phyloP scores from a whole-genome alignment of 441 rosid species.

The Eruca vesicaria region DNA sequence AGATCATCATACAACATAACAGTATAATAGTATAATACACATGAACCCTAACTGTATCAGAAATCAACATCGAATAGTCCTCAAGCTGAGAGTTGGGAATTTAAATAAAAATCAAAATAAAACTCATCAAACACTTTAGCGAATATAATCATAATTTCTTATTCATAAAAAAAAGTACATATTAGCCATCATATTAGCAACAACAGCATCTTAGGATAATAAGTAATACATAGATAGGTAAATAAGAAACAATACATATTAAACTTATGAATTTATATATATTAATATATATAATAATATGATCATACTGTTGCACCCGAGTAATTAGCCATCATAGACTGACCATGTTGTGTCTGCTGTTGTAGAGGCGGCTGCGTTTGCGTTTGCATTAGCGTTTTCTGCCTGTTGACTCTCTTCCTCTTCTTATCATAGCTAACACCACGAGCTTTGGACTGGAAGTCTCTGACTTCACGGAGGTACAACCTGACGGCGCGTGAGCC shows the following conservation, averaged over 20 bases:
- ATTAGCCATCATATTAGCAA: slow-evolving; percentile 8
- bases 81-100: background rate
- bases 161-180: slow-evolving; percentile 19
- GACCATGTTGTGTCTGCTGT: slow-evolving; percentile 26
- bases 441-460: slow-evolving; percentile 39
- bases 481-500: slow-evolving; percentile 42
- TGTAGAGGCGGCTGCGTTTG: slow-evolving; percentile 25
- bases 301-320: slow-evolving; percentile 33
- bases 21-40: background rate
- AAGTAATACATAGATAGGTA: slow-evolving; percentile 2
- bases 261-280: background rate
- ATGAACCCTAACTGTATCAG: slow-evolving; percentile 22
- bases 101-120: background rate
- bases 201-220: slow-evolving; percentile 9
- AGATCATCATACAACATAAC: background rate
- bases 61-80: background rate
- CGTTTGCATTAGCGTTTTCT: slow-evolving; percentile 16
- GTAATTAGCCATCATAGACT: slow-evolving; percentile 33
- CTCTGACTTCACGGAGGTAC: slow-evolving; percentile 39
- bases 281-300: no score
- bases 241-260: slow-evolving; percentile 15
- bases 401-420: slow-evolving; percentile 37
- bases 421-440: slow-evolving; percentile 44
- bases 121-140: background rate
- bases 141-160: background rate